Base-by-base conservation (phyloP, 1,139 yeast genomes). In the Pneumocystis carinii region DNA sequence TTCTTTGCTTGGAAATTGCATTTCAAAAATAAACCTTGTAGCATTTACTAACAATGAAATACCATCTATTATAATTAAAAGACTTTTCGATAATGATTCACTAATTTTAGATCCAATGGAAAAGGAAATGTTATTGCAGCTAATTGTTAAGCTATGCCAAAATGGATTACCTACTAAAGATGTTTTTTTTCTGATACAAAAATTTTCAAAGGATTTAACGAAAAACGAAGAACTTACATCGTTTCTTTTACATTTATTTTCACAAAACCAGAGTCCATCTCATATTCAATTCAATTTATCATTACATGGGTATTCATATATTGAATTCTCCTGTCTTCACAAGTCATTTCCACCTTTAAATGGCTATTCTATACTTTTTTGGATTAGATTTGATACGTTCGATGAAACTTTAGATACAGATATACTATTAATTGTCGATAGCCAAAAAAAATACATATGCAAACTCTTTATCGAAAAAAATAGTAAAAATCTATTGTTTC, bases 341-440 rank as follows among this genome's bases (percentile, higher is more conserved):
- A 62, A 66, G 4, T 53, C 66, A n/a, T 67, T 67, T 59, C 68
- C 69, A 1, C 36, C 66, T 12, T 68, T 68, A 15, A 59, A 63
- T 1, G 70, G 70, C 5, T 69, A 69, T 60, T 65, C 70, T 17
- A 66, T 69, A 37, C 60, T 65, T 6, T 57, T 66, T 12, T 69
- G 70, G 70, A 42, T 69, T 12, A 61, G 63, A 35, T 61, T 69
- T 17, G 66, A 66, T 42, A 59, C 62, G 41, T 65, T 67, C 35
- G 69, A 68, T 55, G 38, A 15, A 15, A 59, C 36, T 29, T 62
- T 63, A 58, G 68, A 67, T 60, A 62, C 68, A 8, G 67, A 69
- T 8, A 62, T 69, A 15, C 66, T 68, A 29, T 68, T 68, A 32
- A 63, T 66, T 12, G 62, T 66, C 39, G 70, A 69, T 53, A 60